Evolutionary conservation across 1,284 basidiomycete species (phyloP), one percentile per base, ranked within the genome.

Genomic region (Paramarasmius palmivorus): DNA sequence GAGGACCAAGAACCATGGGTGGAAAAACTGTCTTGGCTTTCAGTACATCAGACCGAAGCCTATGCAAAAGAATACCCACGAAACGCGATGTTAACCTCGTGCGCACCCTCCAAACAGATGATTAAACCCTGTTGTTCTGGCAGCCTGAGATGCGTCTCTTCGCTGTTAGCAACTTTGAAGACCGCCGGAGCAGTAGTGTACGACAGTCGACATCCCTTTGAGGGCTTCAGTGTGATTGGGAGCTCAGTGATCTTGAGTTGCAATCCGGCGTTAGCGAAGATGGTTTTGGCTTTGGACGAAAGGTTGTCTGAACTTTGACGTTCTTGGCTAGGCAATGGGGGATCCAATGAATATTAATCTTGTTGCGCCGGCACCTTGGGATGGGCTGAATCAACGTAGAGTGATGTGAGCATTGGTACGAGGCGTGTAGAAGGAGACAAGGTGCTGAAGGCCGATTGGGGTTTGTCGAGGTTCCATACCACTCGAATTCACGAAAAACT

Each of bases 201-300:
- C 48, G 9, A 53, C 44, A 3, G 52, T 45, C 14, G 2, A 52
- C 38, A 23, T 42, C 60, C 63, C 68, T 41, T 67, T 65, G 10
- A 72, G 60, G 1, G 59, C 66, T 26, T 63, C 60, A 7, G 62
- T 62, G n/a, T 69, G 59, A 45, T 66, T 29, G 69, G 65, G 19
- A 70, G 63, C 47, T 63, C 59, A 26, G 59, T 58, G 41, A 70
- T 66, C 48, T 72, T 68, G 19, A 70, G 59, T 9, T 60, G 59
- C 8, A 63, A 55, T n/a, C 58, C 59, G 14, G 5, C 59, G 54
- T 17, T 63, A 55, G 8, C 58, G 55, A 19, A 64, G 64, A 32
- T 32, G 29, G 29, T 32, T 12, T 32, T 32, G 29, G 29, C 29
- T 32, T 32, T 32, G 29, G 12, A 12, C 29, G 29, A 32, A 32